Evolutionary conservation across 2,329 filamentous ascomycete genomes (phyloP), one percentile per base, ranked within the genome.

Genomic region (Tolypocladium tundrense): DNA sequence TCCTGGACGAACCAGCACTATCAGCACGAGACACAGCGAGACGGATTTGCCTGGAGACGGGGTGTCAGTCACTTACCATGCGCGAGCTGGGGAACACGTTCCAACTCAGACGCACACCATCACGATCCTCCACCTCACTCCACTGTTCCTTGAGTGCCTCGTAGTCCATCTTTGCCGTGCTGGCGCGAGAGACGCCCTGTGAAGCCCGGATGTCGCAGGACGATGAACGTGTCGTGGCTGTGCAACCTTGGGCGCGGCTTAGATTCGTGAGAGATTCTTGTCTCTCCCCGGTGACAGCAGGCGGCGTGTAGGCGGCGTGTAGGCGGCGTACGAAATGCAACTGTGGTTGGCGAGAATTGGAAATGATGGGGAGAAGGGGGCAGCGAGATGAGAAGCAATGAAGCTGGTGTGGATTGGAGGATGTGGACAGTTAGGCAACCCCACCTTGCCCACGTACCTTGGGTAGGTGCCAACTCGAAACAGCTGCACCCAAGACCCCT

Each of bases 21-120:
- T 40, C 40, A 53, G 19, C 51, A 43, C 9, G 11, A 24, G 35
- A n/a, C 5, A 24, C 27, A 10, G 19, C 39, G 54, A 50, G 10
- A 45, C 39, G n/a, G 54, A 39, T 56, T 21, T 10, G 19, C 48
- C 33, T 37, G 10, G 45, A 31, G 9, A n/a, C 16, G 3, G 39
- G 19, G 24, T 9, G 33, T 40, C 27, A 50, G n/a, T 39, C 11
- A 76, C 82, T 67, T 67, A 91, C 92, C 91, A 99, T 97, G 72
- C 94, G 91, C 69, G 93, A 93, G 79, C 92, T 97, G 54, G 94
- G 94, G 70, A 99, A 96, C 61, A 95, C 95, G 73, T 99, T 99
- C 94, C 94, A 99, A 76, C 93, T 97, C 64, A 99, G 82, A 62
- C 94, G 87, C 69, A 97, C 85, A 61, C 94, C 94, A 85, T 99